phyloP scores from a whole-genome alignment of 306 rosid genomes.

The Parietaria judaica region DNA sequence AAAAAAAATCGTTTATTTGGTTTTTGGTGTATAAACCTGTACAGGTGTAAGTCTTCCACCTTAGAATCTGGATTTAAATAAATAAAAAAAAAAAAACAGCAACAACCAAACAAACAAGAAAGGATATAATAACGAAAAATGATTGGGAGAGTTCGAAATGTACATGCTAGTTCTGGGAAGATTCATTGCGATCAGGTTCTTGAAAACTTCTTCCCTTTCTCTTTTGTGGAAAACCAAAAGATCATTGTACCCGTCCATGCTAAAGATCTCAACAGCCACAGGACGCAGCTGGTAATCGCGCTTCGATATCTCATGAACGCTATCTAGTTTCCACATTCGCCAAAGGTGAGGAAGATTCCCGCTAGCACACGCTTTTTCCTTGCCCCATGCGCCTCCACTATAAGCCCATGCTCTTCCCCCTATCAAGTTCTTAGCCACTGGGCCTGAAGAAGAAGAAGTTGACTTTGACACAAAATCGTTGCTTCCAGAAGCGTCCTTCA shows the following conservation, averaged over 20 bases:
- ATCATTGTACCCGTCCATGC: slow-evolving; percentile 99
- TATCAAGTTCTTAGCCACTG: slow-evolving; percentile 49
- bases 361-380: slow-evolving; percentile 70
- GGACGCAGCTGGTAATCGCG: slow-evolving; percentile 99
- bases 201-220: slow-evolving; percentile 96
- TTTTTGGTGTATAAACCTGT: too few species aligned
- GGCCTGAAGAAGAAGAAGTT: slow-evolving; percentile 63
- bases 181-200: slow-evolving; percentile 81
- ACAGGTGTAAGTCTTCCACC: too few species aligned
- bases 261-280: slow-evolving; percentile 96
- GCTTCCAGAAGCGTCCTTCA: slow-evolving; percentile 56
- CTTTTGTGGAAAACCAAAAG: slow-evolving; percentile 97
- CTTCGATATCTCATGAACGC: slow-evolving; percentile 97
- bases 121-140: slow-evolving; percentile 7
- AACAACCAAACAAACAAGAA: background rate
- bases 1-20: too few species aligned
- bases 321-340: slow-evolving; percentile 98
- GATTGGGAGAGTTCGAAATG: slow-evolving; percentile 18
- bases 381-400: slow-evolving; percentile 99
- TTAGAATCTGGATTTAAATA: too few species aligned
- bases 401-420: slow-evolving; percentile 99
- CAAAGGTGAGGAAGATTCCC: slow-evolving; percentile 91
- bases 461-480: slow-evolving; percentile 84
- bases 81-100: background rate
- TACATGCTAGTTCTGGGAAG: slow-evolving; percentile 99